Evolutionary conservation across 352 stramenopile genomes (phyloP), one percentile per base, ranked within the genome.

Genomic region (Globisporangium paroecandrum): DNA sequence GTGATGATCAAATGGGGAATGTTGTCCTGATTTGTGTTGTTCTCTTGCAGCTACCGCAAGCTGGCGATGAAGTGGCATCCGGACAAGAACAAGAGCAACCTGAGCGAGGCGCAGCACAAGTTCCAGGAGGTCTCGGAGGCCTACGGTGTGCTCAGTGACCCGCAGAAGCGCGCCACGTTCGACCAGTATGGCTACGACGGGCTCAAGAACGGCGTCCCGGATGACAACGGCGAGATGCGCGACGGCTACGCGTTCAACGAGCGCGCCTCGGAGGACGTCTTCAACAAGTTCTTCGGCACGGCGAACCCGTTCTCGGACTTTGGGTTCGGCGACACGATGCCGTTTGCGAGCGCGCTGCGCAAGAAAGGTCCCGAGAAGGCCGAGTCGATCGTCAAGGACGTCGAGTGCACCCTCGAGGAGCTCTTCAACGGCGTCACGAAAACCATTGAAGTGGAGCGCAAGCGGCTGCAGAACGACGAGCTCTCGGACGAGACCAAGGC

Each of bases 41-140:
- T n/a, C 12, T 32, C 29, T 1, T 22, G 27, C 15, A 90, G 86
- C 36, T 99, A 98, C 79, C 89, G 94, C 67, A 94, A 96, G 75
- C 83, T 98, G 58, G 93, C 92, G 46, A 87, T 99, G 66, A 98
- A 96, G 69, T 98, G 89, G 69, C 97, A 99, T 70, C 95, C 95
- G 0, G 96, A 98, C 79, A 99, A 99, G 76, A 99, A 98, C 78
- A 90, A 90, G 71, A 76, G 70, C 70, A 94, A 93, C 38, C 70
- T 79, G 15, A 79, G 81, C 32, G 90, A 98, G 70, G 92, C 91
- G 53, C 92, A 97, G 58, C 81, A 90, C 58, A 83, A 95, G 29
- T 98, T 99, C 81, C 93, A 98, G 66, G 96, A 98, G 69, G 94
- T 99, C 46, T 90, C 89, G 0, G 89, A 98, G 77, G 94, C 94